Base-by-base conservation (phyloP, 805 yeast genomes). In the Phaffomyces antillensis region DNA sequence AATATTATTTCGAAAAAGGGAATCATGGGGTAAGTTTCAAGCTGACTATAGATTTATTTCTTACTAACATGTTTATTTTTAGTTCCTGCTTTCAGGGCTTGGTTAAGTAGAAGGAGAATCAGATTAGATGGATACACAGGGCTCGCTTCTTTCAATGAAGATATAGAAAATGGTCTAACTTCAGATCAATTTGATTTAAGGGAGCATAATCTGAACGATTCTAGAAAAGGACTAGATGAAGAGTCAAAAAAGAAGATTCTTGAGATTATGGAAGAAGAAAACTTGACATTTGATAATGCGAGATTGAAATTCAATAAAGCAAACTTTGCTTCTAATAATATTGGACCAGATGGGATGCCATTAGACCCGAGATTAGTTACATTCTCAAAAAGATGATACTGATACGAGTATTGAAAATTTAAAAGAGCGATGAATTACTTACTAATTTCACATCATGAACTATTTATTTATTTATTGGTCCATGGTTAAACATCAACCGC, bases 341-440 rank as follows among this genome's bases (percentile, higher is more conserved):
- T 85, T 36, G 83, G 75, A 3, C 71, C 77, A 0, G 81, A 82
- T 59, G 91, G 91, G 0, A 61, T 75, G 41, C 90, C 90, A 0
- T 51, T 69, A 35, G 90, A 83, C 50, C 86, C 89, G 1, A 76
- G 73, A 51, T 73, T 83, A 2, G 77, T 81, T 3, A 73, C 79
- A 0, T 75, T 28, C 13, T 28, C 30, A 28, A 28, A 13, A 28
- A 28, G 13, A 11, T 28, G 13, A 28, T 28, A 26, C 9, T 25
- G 30, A 28, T 20, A 20, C 23, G 23, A 20, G 2, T 5, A 20
- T 20, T 20, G n/a, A 20, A 20, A 20, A 20, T 20, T 28, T 15
- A 28, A 28, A 13, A 28, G 13, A 10, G 13, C 13, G 13, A 28
- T 28, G 30, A 28, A 26, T 26, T 26, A 26, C 28, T 8, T 11